Evolutionary conservation across 148 eudicot species (phyloP).

Genomic region (Simmondsia chinensis): DNA sequence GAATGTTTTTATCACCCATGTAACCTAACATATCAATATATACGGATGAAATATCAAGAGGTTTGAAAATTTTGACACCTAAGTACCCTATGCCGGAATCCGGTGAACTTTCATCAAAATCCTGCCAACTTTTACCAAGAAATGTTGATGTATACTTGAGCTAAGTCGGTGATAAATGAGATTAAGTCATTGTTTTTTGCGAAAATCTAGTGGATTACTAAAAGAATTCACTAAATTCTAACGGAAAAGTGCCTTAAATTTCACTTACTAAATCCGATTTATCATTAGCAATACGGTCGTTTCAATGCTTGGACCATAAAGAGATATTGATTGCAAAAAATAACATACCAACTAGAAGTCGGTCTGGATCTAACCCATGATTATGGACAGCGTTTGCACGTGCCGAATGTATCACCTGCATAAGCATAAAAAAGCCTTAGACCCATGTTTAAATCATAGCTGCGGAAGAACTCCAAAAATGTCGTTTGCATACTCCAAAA

Average conservation of each 20-base stretch:
- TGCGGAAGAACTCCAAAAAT: background rate
- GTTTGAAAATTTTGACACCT: too few relatives aligned
- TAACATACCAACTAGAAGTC: slow-evolving; percentile 79
- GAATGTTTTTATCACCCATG: background rate
- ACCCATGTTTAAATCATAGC: background rate
- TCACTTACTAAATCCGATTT: background rate
- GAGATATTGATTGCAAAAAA: background rate
- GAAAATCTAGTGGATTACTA: too few relatives aligned
- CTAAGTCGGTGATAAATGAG: too few relatives aligned
- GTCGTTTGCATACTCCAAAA: background rate
- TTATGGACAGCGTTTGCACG: slow-evolving; percentile 94
- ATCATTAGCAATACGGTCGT: background rate
- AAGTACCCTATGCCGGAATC: too few relatives aligned
- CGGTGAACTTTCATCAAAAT: too few relatives aligned
- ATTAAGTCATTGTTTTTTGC: too few relatives aligned
- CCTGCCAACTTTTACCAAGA: too few relatives aligned
- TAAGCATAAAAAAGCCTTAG: background rate
- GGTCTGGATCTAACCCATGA: slow-evolving; percentile 70
- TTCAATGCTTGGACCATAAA: background rate
- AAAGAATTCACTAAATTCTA: background rate
- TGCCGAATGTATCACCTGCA: slow-evolving; percentile 97
- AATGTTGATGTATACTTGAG: too few relatives aligned
- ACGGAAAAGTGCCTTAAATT: background rate
- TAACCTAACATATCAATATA: background rate
- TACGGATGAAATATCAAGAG: too few relatives aligned